Evolutionary conservation across 345 rosid species (phyloP).

Genomic region (Boechera stricta): DNA sequence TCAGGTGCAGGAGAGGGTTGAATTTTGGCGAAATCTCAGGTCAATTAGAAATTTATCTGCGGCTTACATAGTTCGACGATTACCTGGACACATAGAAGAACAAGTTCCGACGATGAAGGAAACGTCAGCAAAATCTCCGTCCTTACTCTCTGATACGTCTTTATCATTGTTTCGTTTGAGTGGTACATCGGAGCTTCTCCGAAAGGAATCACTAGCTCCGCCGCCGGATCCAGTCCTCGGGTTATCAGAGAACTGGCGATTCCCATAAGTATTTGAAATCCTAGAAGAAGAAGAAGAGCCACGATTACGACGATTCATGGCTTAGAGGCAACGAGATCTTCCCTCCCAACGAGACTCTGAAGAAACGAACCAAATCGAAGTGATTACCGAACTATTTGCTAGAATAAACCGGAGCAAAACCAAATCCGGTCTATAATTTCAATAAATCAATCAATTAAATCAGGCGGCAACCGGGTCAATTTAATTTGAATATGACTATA

Average conservation of each 20-base stretch:
- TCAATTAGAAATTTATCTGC: background rate
- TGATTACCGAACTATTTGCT: constrained; percentile 1
- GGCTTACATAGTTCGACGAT: background rate
- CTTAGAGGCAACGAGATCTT: constrained; percentile 10
- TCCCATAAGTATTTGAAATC: background rate
- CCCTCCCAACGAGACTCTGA: constrained; percentile 3
- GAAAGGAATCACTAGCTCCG: constrained; percentile 26
- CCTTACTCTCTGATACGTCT: constrained; percentile 21
- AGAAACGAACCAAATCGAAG: background rate
- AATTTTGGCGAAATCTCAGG: background rate
- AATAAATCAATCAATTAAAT: background rate
- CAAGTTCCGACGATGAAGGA: constrained; percentile 70
- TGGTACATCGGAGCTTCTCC: constrained; percentile 39
- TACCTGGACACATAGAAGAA: constrained; percentile 93
- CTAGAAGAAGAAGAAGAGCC: constrained; percentile 30
- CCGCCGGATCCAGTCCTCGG: constrained; percentile 24
- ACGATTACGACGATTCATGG: constrained; percentile 43
- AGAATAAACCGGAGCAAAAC: constrained; percentile 12
- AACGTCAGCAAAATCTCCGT: constrained; percentile 24
- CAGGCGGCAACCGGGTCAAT: constrained; percentile 3
- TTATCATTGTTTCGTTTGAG: constrained; percentile 17
- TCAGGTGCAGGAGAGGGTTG: background rate
- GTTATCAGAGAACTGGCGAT: constrained; percentile 20
- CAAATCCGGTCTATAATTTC: constrained; percentile 13
- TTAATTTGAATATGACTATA: background rate